Evolutionary conservation across 768 basidiomycete genomes (phyloP), one percentile per base, ranked within the genome.

Genomic region (Saitozyma podzolica): DNA sequence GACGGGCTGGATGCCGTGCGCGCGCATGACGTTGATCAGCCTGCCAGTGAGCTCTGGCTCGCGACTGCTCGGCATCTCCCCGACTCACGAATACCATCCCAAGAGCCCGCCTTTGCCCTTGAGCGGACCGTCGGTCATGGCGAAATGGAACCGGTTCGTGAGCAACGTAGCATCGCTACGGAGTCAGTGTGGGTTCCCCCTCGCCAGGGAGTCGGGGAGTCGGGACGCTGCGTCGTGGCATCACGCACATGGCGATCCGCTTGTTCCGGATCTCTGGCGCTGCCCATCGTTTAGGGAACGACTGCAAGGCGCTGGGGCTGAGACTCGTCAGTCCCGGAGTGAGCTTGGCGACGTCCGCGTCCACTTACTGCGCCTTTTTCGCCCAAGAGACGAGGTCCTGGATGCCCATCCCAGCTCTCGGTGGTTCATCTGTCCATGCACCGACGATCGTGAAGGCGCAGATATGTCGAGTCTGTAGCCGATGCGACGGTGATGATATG

Each of bases 31-130:
- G 1, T 50, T 61, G 47, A 79, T 75, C 47, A 79, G 53, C 40
- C 78, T 77, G 42, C 16, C 0, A 40, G n/a, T 60, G 40, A 61
- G 47, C 43, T 54, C 19, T 14, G 10, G 14, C 45, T 56, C 40
- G 19, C 3, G 55, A 45, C 13, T 19, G 5, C 29, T 29, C 29
- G 29, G 29, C 29, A 5, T 2, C 2, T 29, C 6, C 7, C 3
- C 14, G 42, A 62, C 78, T 67, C 48, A 79, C 78, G 69, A 64
- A 67, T 73, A 77, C 78, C 78, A 79, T 10, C 75, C 73, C 6
- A 78, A 63, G 11, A 76, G 56, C n/a, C 67, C 68, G 14, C 68
- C 70, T 64, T 77, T 79, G 2, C 61, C 68, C 49, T 70, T 64
- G 43, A 75, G 47, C 11, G 62, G 62, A n/a, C 66, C 71, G 39